Evolutionary conservation across 768 basidiomycete genomes (phyloP), one percentile per base, ranked within the genome.

Genomic region (Crassisporium funariophilum): DNA sequence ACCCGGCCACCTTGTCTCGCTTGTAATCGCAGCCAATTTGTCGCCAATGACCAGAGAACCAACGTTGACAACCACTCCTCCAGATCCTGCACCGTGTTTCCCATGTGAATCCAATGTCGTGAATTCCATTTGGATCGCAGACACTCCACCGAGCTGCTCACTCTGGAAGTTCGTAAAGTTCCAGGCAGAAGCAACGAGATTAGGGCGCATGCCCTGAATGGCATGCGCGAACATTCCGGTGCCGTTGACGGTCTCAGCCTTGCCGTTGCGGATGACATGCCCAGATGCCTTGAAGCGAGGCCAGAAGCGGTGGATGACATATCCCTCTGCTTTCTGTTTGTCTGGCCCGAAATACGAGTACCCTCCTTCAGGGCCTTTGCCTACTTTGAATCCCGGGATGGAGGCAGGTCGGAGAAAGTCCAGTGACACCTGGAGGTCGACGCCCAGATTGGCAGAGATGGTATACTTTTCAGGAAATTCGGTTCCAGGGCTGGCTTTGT

Each of bases 191-290:
- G 97, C 97, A 57, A 97, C 83, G 46, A 92, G 79, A 68, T 99
- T 90, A 39, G 95, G 94, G 6, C 93, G 82, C 92, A 99, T 95
- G 65, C 95, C 97, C 64, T 98, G 95, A 64, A 98, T 97, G 35
- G 95, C 95, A 66, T 95, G 91, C 15, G 95, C 79, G 65, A 95
- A 84, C 87, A 93, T 90, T 21, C 91, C 91, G 27, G 78, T 71
- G 35, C 88, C 89, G 23, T 78, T 64, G 44, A 82, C 68, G 6
- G 72, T 39, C 45, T 71, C 68, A 5, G 85, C 85, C 47, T 79
- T 68, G 35, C 89, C 90, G 23, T 82, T 78, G 52, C 72, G 65
- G 38, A 88, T 79, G 65, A 95, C 60, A 54, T 81, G 77, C 4
- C 95, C 95, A 19, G 74, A 72, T 13, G 76, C 79, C 22, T 67